Conservation (phyloP, 208 protist genomes). For the Trypanosoma scelopori region DNA sequence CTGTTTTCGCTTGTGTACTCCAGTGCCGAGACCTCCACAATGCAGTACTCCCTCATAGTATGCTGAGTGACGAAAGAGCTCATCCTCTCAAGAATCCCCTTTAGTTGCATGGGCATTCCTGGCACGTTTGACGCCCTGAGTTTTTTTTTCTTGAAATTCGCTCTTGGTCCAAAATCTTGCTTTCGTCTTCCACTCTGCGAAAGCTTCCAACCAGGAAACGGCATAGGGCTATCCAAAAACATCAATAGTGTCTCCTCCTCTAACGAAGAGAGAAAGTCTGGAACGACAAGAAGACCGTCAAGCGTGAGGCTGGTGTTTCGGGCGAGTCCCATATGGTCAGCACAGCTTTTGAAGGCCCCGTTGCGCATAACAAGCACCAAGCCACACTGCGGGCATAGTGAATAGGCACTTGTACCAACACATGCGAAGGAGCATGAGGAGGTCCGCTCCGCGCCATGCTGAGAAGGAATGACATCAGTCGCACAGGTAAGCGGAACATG, state of each 20-base stretch:
- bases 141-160: constrained; percentile 90
- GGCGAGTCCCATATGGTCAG: constrained; percentile 34
- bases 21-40: constrained; percentile 72
- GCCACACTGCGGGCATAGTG: constrained; percentile 49
- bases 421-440: constrained; percentile 75
- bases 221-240: constrained; percentile 60
- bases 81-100: constrained; percentile 38
- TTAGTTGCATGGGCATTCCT: constrained; percentile 58
- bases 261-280: constrained; percentile 38
- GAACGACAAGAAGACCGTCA: constrained; percentile 47
- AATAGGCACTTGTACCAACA: constrained; percentile 38
- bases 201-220: constrained; percentile 66
- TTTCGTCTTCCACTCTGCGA: constrained; percentile 88
- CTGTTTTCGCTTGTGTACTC: constrained; percentile 59
- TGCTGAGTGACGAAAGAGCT: constrained; percentile 21
- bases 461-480: constrained; percentile 49
- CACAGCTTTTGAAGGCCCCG: constrained; percentile 36
- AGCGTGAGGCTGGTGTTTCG: constrained; percentile 23
- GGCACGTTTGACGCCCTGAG: constrained; percentile 46
- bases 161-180: constrained; percentile 80
- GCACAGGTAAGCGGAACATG: constrained; percentile 30
- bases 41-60: constrained; percentile 38
- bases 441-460: constrained; percentile 43
- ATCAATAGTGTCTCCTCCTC: constrained; percentile 54
- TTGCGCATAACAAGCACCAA: constrained; percentile 29